Percentiles rank a stretch among this genome's conserved stretches.
These are phyloP conservation scores for Pyrenula aspistea DNA, from an alignment of 495 filamentous ascomycete genomes.

Conservation along the genomic window DNA sequence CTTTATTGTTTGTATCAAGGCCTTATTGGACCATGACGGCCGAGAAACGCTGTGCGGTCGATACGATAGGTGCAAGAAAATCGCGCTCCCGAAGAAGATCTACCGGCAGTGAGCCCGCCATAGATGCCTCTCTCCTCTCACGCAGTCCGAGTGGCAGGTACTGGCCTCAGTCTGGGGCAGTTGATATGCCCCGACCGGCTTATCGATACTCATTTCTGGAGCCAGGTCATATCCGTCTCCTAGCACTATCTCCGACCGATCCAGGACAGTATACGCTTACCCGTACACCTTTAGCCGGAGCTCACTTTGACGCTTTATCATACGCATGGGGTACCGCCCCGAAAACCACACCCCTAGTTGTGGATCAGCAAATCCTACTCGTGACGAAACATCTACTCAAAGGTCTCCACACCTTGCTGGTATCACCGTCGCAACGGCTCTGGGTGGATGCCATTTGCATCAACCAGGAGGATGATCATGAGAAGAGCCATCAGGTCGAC, in stretches of 20 bases:
- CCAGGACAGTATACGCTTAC: neutral
- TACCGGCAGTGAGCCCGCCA: too few relatives aligned
- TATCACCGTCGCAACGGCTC: neutral
- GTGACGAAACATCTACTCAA: neutral
- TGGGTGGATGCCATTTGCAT: slow-evolving; percentile 6
- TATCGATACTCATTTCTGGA: neutral
- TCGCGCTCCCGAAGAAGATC: too few relatives aligned
- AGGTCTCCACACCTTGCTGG: neutral
- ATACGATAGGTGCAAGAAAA: too few relatives aligned
- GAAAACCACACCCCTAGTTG: neutral
- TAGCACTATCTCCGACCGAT: neutral
- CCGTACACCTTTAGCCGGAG: neutral
- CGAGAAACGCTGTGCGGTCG: too few relatives aligned
- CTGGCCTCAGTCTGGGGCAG: neutral
- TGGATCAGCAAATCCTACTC: neutral
- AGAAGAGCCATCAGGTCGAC: slow-evolving; percentile 3
- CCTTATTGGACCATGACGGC: too few relatives aligned
- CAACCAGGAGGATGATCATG: slow-evolving; percentile 1
- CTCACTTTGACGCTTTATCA: neutral
- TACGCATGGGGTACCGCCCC: neutral
- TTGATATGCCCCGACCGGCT: neutral
- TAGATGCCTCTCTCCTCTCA: too few relatives aligned
- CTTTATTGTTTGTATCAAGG: too few relatives aligned
- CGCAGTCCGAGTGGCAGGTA: too few relatives aligned
- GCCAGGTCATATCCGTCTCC: neutral